Percentiles rank a stretch among this genome's conserved stretches.
phyloP scores from a whole-genome alignment of 164 flowering plant genomes.

The Nelumbo lutea region DNA sequence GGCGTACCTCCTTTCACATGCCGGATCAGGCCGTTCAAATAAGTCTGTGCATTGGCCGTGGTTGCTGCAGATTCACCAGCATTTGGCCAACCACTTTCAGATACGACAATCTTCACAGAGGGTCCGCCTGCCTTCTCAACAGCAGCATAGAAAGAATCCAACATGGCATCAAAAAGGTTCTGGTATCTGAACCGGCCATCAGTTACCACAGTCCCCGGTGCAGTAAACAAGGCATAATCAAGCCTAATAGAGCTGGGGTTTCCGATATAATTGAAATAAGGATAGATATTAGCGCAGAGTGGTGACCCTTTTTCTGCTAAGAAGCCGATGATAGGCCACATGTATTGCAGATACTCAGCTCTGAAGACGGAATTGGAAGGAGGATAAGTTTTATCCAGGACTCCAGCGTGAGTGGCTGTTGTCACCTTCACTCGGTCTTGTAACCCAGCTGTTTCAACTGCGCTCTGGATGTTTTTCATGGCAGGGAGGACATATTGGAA shows the following conservation, averaged over 20 bases:
- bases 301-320: conserved; percentile 20
- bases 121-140: conserved; percentile 16
- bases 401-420: conserved; percentile 14
- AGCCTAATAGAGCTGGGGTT: conserved; percentile 11
- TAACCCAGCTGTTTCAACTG: conserved; percentile 24
- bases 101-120: conserved; percentile 12
- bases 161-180: conserved; percentile 31
- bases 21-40: conserved; percentile 15
- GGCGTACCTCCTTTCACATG: conserved; percentile 24
- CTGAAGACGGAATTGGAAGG: conserved; percentile 28
- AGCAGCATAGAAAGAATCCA: conserved; percentile 31
- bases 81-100: conserved; percentile 27
- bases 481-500: conserved; percentile 36
- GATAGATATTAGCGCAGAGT: conserved; percentile 35
- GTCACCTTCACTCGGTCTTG: conserved; percentile 27
- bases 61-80: conserved; percentile 12
- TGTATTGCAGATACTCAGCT: not conserved
- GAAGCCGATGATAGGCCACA: conserved; percentile 24
- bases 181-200: conserved; percentile 23
- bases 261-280: conserved; percentile 24
- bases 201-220: conserved; percentile 7
- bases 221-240: conserved; percentile 32
- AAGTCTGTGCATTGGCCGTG: conserved; percentile 15
- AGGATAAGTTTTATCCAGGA: conserved; percentile 23
- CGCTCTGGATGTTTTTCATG: conserved; percentile 24